These are phyloP conservation scores for Ophiostoma novo-ulmi DNA, from an alignment of 2,329 filamentous ascomycete species.

Conservation along the genomic window DNA sequence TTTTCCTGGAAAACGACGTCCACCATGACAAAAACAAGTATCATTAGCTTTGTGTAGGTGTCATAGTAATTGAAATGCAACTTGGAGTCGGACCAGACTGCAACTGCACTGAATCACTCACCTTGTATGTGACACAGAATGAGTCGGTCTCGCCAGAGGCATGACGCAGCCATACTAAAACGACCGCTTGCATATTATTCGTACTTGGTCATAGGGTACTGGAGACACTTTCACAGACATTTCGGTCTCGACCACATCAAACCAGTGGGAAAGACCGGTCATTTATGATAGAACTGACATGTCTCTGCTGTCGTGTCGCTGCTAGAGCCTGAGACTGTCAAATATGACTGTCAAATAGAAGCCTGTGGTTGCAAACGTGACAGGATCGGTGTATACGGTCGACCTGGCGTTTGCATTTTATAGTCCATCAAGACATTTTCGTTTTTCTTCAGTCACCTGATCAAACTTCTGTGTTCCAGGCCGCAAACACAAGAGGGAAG, in stretches of 20 bases:
- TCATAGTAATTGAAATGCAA: too few species aligned
- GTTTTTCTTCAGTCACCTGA: background rate
- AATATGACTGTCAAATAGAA: background rate
- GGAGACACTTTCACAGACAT: background rate
- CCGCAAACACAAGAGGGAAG: background rate
- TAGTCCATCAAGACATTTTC: background rate
- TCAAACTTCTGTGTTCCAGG: background rate
- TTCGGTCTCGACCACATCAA: background rate
- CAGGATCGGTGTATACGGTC: background rate
- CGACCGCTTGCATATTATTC: background rate
- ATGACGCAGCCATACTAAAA: background rate
- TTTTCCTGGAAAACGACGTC: constrained; percentile 35
- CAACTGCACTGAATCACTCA: background rate
- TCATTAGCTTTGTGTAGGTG: constrained; percentile 20
- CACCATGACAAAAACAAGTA: constrained; percentile 33
- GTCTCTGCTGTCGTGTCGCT: background rate
- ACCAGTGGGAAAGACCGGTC: background rate
- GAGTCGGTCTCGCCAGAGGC: background rate
- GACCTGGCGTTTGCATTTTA: background rate
- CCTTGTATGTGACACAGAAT: background rate
- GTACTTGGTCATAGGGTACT: background rate
- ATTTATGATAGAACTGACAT: background rate
- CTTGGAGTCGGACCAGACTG: background rate
- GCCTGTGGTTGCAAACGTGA: background rate
- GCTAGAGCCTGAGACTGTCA: background rate